These are phyloP conservation scores for Alternaria panax DNA, from an alignment of 2,329 filamentous ascomycete species.

Conservation along the genomic window DNA sequence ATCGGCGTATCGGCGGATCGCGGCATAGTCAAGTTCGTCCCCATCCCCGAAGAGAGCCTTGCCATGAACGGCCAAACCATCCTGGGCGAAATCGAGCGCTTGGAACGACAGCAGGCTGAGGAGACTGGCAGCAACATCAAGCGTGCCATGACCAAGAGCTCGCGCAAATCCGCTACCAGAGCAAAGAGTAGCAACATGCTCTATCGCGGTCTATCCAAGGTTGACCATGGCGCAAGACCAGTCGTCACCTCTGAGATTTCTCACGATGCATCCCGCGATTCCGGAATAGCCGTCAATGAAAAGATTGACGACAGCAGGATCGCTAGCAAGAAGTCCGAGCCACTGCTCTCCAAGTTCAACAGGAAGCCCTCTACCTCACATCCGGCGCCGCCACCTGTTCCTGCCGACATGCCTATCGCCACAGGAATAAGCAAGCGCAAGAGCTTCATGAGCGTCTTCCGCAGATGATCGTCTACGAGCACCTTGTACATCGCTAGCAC, in stretches of 20 bases:
- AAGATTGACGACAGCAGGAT: constrained; percentile 32
- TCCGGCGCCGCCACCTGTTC: constrained; percentile 39
- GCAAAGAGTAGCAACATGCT: constrained; percentile 49
- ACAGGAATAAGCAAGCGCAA: constrained; percentile 56
- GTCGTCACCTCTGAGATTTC: constrained; percentile 42
- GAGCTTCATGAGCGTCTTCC: constrained; percentile 56
- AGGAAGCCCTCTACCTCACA: constrained; percentile 27
- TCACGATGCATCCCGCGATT: constrained; percentile 47
- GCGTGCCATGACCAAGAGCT: constrained; percentile 50
- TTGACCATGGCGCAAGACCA: constrained; percentile 35
- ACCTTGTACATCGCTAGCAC: not conserved
- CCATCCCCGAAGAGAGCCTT: constrained; percentile 74
- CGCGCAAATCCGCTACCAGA: constrained; percentile 43
- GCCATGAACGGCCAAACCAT: constrained; percentile 76
- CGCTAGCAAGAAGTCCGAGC: constrained; percentile 33
- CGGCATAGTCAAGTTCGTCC: constrained; percentile 75
- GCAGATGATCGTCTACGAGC: constrained; percentile 26
- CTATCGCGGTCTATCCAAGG: constrained; percentile 42
- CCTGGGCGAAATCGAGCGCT: constrained; percentile 69
- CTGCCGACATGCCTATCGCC: constrained; percentile 36
- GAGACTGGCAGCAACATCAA: constrained; percentile 53
- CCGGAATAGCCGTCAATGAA: constrained; percentile 44
- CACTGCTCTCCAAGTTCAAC: constrained; percentile 30
- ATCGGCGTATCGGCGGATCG: constrained; percentile 71
- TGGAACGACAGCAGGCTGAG: constrained; percentile 56